phyloP scores from a whole-genome alignment of 2,329 filamentous ascomycete species.

The Xylaria sp. region DNA sequence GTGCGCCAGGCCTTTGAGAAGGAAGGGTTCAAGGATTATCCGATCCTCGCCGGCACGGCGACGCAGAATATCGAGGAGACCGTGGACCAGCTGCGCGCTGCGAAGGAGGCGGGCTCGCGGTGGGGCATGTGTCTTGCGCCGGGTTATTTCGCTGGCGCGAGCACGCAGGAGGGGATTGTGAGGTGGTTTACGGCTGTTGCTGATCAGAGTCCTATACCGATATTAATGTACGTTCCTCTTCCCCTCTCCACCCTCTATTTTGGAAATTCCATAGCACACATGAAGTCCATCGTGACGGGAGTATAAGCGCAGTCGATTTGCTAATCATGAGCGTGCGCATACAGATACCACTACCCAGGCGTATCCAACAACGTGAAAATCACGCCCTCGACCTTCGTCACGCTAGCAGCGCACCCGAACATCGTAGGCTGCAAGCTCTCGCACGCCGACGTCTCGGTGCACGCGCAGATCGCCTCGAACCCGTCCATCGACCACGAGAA shows the following conservation, averaged over 20 bases:
- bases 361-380: constrained; percentile 74
- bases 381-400: constrained; percentile 65
- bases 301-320: neutral
- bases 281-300: neutral
- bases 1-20: constrained; percentile 65
- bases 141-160: constrained; percentile 68
- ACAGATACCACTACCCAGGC: constrained; percentile 72
- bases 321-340: neutral
- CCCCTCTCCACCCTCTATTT: neutral
- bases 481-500: constrained; percentile 67
- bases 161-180: constrained; percentile 65
- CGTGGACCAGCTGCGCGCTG: constrained; percentile 65
- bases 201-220: constrained; percentile 66
- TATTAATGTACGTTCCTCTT: constrained; percentile 62
- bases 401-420: constrained; percentile 70
- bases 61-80: constrained; percentile 72
- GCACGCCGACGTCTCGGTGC: constrained; percentile 73
- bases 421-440: constrained; percentile 77
- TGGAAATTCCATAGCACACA: neutral
- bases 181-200: constrained; percentile 70
- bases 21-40: constrained; percentile 67
- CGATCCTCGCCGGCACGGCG: constrained; percentile 69
- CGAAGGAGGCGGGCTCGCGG: constrained; percentile 67
- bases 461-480: constrained; percentile 69
- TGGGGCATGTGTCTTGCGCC: constrained; percentile 70